Evolutionary conservation across 2,329 filamentous ascomycete species (phyloP).

Genomic region (Ascochyta viciae-villosae): DNA sequence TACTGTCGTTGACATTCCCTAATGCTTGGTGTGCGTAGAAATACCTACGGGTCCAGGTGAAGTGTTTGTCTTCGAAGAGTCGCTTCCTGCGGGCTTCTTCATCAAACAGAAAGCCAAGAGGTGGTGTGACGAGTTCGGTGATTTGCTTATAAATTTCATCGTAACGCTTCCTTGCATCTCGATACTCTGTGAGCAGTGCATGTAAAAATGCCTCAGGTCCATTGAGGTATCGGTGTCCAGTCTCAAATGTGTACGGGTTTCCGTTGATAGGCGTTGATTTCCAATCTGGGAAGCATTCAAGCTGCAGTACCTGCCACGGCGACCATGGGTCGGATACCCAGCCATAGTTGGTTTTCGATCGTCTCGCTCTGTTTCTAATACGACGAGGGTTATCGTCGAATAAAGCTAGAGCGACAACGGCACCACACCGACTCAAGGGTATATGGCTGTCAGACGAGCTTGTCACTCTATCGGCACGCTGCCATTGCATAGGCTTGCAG

Average conservation of each 20-base stretch:
- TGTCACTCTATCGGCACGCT: conserved; percentile 59
- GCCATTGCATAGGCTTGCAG: conserved; percentile 66
- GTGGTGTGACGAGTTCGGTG: conserved; percentile 65
- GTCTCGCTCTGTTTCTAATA: conserved; percentile 58
- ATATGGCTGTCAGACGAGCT: conserved; percentile 58
- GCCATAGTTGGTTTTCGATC: conserved; percentile 58
- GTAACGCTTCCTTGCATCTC: conserved; percentile 66
- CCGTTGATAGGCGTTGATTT: conserved; percentile 45
- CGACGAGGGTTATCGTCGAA: conserved; percentile 60
- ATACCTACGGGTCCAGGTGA: conserved; percentile 67
- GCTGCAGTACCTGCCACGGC: conserved; percentile 62
- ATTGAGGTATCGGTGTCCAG: conserved; percentile 64
- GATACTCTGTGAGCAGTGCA: conserved; percentile 65
- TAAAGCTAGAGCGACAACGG: conserved; percentile 65
- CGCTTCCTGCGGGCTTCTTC: conserved; percentile 62
- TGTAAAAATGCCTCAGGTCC: conserved; percentile 68
- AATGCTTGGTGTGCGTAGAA: conserved; percentile 70
- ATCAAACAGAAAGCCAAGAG: conserved; percentile 67
- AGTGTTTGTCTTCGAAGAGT: conserved; percentile 67
- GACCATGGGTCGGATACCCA: conserved; percentile 65
- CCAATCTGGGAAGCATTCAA: conserved; percentile 56
- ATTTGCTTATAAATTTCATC: conserved; percentile 64
- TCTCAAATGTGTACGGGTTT: conserved; percentile 64
- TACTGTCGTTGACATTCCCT: conserved; percentile 65
- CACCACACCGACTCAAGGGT: conserved; percentile 65